Evolutionary conservation across 1,284 basidiomycete species (phyloP).

Genomic region (Spongiforma sp.): DNA sequence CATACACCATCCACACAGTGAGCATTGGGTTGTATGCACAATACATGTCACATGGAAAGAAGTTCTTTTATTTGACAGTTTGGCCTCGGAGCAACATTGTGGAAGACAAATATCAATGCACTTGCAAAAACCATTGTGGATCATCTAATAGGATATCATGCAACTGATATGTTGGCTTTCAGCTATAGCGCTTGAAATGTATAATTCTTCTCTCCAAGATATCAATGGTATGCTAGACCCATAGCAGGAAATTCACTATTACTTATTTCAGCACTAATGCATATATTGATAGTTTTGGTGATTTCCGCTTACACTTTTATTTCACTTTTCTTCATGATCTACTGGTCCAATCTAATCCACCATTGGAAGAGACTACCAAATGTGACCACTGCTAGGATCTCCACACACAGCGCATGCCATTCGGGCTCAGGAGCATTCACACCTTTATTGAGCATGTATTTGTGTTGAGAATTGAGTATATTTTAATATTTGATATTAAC

Average conservation of each 20-base stretch:
- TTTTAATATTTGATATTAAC: no score
- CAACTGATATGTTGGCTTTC: neutral
- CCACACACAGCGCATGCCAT: no score
- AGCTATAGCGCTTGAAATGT: neutral
- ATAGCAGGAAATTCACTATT: neutral
- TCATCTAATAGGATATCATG: neutral
- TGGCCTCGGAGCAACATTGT: neutral
- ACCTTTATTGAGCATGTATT: no score
- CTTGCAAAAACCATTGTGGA: neutral
- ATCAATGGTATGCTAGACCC: neutral
- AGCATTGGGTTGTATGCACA: neutral
- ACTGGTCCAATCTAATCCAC: no score
- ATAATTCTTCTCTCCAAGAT: neutral
- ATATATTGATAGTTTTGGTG: no score
- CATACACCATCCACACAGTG: neutral
- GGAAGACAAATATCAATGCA: neutral
- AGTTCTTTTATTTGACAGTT: neutral
- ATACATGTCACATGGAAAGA: neutral
- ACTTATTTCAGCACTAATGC: neutral
- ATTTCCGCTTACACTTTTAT: no score
- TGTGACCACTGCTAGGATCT: no score
- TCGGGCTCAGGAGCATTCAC: no score
- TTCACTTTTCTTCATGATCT: no score
- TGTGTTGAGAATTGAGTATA: no score
- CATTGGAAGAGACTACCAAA: no score